Percentiles rank a stretch among this genome's conserved stretches.
Conservation (phyloP, 495 filamentous ascomycete genomes). For the Bacidia gigantensis region DNA sequence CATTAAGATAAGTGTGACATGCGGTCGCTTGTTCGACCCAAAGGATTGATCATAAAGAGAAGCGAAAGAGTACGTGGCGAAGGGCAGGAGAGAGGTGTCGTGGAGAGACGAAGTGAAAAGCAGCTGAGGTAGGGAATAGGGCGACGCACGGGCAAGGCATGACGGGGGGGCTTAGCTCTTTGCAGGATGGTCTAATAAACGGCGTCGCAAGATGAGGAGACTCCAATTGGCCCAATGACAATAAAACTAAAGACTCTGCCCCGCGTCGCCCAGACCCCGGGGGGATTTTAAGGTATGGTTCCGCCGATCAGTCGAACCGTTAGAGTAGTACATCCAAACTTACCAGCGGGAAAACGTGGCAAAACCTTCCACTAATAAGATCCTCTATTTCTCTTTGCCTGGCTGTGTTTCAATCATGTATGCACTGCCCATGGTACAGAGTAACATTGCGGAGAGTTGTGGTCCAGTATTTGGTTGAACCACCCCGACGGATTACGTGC, state of each 20-base stretch:
- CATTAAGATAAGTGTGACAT: no score
- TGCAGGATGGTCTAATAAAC: neutral
- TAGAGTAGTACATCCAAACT: no score
- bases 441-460: no score
- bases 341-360: neutral
- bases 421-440: neutral
- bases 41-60: no score
- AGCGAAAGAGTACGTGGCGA: neutral
- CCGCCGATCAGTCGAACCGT: no score
- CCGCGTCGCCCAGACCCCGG: no score
- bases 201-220: neutral
- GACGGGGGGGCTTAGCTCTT: neutral
- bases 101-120: neutral
- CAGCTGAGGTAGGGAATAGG: neutral
- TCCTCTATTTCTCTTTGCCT: neutral
- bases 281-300: no score
- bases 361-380: neutral
- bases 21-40: no score
- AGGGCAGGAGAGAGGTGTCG: neutral
- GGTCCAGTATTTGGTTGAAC: no score
- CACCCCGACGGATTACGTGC: no score
- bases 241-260: no score
- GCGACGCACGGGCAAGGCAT: neutral
- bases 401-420: neutral
- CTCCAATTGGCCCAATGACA: neutral